These are phyloP conservation scores for Quercus mongolica DNA, from an alignment of 306 rosid species.

Conservation along the genomic window DNA sequence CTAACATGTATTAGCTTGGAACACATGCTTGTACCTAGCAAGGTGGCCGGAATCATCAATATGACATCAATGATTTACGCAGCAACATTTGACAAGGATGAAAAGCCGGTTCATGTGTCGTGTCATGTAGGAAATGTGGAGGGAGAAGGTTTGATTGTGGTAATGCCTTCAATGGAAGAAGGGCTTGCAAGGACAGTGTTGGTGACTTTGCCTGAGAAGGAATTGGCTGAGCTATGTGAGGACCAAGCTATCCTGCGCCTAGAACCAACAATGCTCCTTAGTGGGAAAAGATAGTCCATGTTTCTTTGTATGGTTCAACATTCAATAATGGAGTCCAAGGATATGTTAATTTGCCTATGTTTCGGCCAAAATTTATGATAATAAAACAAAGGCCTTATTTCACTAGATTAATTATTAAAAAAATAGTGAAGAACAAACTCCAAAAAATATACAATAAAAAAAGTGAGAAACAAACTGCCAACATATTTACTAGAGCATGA, in stretches of 20 bases:
- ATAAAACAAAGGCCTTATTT: too few species aligned
- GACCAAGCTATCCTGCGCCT: conserved; percentile 47
- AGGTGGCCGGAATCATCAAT: not conserved
- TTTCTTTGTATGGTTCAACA: not conserved
- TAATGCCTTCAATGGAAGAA: conserved; percentile 54
- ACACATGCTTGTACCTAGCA: conserved; percentile 19
- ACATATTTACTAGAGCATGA: too few species aligned
- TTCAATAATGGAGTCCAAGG: not conserved
- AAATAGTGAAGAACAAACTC: too few species aligned
- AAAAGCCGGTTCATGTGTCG: conserved; percentile 51
- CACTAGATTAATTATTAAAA: too few species aligned
- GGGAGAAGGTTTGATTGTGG: conserved; percentile 58
- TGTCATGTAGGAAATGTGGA: conserved; percentile 50
- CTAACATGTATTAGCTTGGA: conserved; percentile 63
- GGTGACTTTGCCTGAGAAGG: conserved; percentile 46
- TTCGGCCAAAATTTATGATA: not conserved
- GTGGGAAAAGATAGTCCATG: conserved; percentile 14
- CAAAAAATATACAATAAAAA: too few species aligned
- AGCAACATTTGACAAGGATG: conserved; percentile 26
- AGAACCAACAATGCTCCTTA: conserved; percentile 24
- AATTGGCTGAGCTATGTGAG: conserved; percentile 27
- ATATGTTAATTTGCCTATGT: not conserved
- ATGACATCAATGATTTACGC: conserved; percentile 23
- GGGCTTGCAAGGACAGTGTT: conserved; percentile 50
- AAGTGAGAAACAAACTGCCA: too few species aligned